Evolutionary conservation across 106 monocot species (phyloP), one percentile per base, ranked within the genome.

Genomic region (Acorus gramineus): DNA sequence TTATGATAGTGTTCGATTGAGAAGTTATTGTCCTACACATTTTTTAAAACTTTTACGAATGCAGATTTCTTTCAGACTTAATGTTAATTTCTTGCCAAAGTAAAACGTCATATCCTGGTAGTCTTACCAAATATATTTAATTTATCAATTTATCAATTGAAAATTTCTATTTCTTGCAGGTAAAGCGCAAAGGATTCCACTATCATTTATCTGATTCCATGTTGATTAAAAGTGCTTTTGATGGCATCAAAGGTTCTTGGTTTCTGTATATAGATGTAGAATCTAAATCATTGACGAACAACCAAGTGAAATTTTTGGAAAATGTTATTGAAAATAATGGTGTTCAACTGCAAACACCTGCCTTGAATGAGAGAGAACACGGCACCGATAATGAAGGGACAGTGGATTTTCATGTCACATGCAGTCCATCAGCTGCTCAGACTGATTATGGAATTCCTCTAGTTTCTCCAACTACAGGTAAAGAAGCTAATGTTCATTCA

Each of bases 191-290:
- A 65, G 72, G 56, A 46, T 60, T 49, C 2, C 72, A 71, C 3
- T 86, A 86, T 64, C 71, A 77, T 56, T 62, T 86, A 42, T 66
- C 80, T 12, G 77, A 82, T 66, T 72, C 65, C 57, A 77, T 82
- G 77, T 52, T 70, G 14, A 61, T 82, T 5, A 64, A 11, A 12
- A 71, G 46, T 46, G 82, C 71, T 58, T 80, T 86, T 66, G 53
- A 61, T 50, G 71, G 74, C 57, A 43, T 55, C 42, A 77, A 64
- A 11, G 74, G 74, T 6, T n/a, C 60, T 46, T 63, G 80, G 68
- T 86, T 74, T 77, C 76, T 86, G 48, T 56, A 79, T 68, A 44
- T 80, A 4, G 77, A 82, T 69, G 64, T 61, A 59, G 64, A n/a
- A 51, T 8, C 54, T 9, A 7, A 12, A n/a, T 5, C 3, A 44